Base-by-base conservation (phyloP, 805 yeast species). In the Schwanniomyces pseudopolymorphus region DNA sequence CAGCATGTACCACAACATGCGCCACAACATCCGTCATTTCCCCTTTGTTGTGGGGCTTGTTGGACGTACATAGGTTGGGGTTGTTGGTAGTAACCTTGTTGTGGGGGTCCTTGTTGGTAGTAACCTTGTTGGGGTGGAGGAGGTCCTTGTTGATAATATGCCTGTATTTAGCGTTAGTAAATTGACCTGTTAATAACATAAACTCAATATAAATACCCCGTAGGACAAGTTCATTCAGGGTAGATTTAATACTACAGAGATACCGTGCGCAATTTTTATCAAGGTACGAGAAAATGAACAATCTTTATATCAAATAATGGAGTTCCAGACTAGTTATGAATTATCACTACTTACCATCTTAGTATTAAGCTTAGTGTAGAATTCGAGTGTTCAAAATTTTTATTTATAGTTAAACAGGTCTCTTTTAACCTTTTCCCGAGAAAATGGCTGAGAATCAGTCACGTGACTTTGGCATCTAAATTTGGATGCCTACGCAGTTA, bases 41-140 rank as follows among this genome's bases (percentile, higher is more conserved):
- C 60, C 17, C 53, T 48, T 41, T 54, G 53, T 20, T 58, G 60
- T 33, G 59, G 62, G 45, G 65, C 65, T 53, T 72, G 77, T 55
- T 70, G 75, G 13, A 68, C 74, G 42, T 72, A 70, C 66, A 70
- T 63, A 43, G 74, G 75, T 52, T 71, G 77, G 46, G 63, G 75
- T 54, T 69, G 75, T 48, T 61, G 74, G 46, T 67, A 62, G 54
- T 70, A 69, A 9, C 66, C 64, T 13, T 60, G 62, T 36, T 53
- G 68, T 35, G 58, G 60, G 25, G 50, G 50, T 2, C 55, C 56
- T 40, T 54, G 59, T 37, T 53, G 55, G 20, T 48, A 46, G 51
- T 55, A 54, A 5, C 57, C 55, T 17, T 57, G 60, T 42, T 58
- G 66, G 6, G 50, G 66, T 36, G 58, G 53, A 9, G 55, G 55